Percentiles rank a stretch among this genome's conserved stretches.
Evolutionary conservation across 192 early-diverging fungal species (phyloP).

Genomic region (Podochytrium sp.): DNA sequence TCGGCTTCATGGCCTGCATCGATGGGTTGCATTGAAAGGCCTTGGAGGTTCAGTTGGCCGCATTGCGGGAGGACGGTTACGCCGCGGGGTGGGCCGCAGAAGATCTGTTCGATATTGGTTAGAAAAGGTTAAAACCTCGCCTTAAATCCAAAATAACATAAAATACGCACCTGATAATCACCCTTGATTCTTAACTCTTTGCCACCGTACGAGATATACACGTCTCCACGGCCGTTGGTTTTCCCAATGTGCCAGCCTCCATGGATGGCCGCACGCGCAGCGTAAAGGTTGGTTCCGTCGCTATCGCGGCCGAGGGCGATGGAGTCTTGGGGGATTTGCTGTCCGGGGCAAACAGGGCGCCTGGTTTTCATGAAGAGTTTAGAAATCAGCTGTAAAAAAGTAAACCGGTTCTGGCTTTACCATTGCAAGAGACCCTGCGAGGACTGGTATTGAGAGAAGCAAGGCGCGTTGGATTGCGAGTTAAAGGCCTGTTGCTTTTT

Average conservation of each 20-base stretch:
- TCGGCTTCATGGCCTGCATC: constrained; percentile 62
- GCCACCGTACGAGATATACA: constrained; percentile 56
- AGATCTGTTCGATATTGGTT: constrained; percentile 58
- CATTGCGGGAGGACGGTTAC: constrained; percentile 56
- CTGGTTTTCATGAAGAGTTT: too few species aligned
- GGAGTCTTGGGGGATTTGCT: constrained; percentile 44
- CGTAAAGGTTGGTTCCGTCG: constrained; percentile 65
- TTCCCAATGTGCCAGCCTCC: constrained; percentile 48
- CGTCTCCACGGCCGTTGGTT: constrained; percentile 17
- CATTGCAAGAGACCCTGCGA: constrained; percentile 26
- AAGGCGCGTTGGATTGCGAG: not conserved
- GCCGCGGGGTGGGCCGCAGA: constrained; percentile 60
- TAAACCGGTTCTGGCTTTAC: too few species aligned
- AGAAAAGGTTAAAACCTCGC: too few species aligned
- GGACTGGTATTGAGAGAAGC: constrained; percentile 18
- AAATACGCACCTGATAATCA: too few species aligned
- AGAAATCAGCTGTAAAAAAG: too few species aligned
- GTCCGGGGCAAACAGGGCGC: too few species aligned
- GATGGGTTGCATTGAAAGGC: constrained; percentile 46
- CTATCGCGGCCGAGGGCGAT: constrained; percentile 63
- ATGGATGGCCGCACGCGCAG: constrained; percentile 47
- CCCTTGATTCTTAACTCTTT: constrained; percentile 52
- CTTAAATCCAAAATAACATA: too few species aligned
- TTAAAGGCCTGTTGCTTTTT: constrained; percentile 20
- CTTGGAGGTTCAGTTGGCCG: constrained; percentile 43